phyloP scores from a whole-genome alignment of 306 rosid genomes.

The Prunus mongolica region DNA sequence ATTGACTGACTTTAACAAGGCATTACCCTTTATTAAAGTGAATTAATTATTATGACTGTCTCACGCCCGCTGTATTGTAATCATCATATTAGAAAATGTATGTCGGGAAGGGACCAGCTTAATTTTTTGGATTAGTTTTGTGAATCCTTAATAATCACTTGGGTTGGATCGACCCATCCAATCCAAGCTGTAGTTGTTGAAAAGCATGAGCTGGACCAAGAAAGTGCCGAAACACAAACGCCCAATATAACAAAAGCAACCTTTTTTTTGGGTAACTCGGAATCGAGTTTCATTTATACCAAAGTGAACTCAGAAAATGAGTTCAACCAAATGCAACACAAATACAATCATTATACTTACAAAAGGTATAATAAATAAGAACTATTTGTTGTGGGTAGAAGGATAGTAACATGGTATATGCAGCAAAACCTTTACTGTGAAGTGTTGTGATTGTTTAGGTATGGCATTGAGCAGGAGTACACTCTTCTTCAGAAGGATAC shows the following conservation, averaged over 20 bases:
- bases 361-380: too few relatives aligned
- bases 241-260: neutral
- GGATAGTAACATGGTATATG: too few relatives aligned
- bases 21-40: neutral
- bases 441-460: conserved; percentile 21
- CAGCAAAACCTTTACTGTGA: too few relatives aligned
- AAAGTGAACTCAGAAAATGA: too few relatives aligned
- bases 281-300: too few relatives aligned
- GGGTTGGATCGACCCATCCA: neutral
- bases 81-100: neutral
- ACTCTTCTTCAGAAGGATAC: conserved; percentile 50
- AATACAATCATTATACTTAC: too few relatives aligned
- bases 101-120: neutral
- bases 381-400: too few relatives aligned
- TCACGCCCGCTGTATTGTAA: neutral
- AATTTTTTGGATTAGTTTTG: neutral
- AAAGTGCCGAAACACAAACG: neutral
- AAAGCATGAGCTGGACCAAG: neutral
- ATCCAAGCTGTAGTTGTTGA: neutral
- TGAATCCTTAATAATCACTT: neutral
- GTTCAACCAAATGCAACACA: too few relatives aligned
- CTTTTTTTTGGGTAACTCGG: neutral
- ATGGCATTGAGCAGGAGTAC: conserved; percentile 58
- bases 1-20: neutral
- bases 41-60: neutral